phyloP scores from a whole-genome alignment of 768 basidiomycete genomes.

The Rhodotorula kratochvilovae region DNA sequence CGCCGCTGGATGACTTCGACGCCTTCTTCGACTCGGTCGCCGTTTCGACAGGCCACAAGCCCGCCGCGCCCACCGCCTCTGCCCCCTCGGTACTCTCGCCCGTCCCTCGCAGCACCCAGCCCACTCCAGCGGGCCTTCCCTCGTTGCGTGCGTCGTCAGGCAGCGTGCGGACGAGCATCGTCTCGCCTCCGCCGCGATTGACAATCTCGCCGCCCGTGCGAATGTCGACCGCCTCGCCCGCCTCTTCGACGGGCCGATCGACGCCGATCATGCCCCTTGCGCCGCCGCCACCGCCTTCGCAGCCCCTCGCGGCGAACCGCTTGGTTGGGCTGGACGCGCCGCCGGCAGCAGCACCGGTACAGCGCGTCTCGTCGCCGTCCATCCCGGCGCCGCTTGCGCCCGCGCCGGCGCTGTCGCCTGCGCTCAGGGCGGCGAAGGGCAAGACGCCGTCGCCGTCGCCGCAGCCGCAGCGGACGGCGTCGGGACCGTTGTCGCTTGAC shows the following conservation, averaged over 20 bases:
- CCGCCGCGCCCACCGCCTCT: background rate
- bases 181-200: background rate
- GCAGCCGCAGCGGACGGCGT: background rate
- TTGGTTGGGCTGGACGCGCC: background rate
- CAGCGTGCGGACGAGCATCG: background rate
- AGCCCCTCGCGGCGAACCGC: slow-evolving; percentile 18
- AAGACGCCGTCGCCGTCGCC: background rate
- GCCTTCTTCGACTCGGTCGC: slow-evolving; percentile 35
- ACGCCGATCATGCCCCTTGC: slow-evolving; percentile 33
- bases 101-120: background rate
- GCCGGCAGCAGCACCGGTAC: background rate
- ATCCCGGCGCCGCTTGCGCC: background rate
- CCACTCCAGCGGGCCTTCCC: background rate
- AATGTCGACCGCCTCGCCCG: background rate
- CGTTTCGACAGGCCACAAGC: background rate
- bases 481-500: slow-evolving; percentile 25
- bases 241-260: background rate
- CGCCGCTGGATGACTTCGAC: slow-evolving; percentile 24
- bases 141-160: background rate
- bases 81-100: background rate
- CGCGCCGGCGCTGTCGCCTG: background rate
- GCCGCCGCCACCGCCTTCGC: slow-evolving; percentile 31
- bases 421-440: background rate
- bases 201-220: slow-evolving; percentile 16
- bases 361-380: background rate